These are phyloP conservation scores for Cladophialophora bantiana DNA, from an alignment of 2,329 filamentous ascomycete genomes.

Conservation along the genomic window DNA sequence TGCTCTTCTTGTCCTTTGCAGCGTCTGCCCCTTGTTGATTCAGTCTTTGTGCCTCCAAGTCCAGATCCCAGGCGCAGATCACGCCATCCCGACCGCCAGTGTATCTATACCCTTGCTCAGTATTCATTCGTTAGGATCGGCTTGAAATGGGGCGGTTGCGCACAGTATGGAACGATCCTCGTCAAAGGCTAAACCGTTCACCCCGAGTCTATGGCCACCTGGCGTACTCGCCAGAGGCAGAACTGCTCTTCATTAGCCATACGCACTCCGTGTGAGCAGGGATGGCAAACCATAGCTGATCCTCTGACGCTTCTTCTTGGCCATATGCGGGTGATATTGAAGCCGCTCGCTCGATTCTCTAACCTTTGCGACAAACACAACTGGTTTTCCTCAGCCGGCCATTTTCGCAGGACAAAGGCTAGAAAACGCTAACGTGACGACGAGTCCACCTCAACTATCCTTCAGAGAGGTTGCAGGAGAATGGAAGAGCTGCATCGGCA, in stretches of 20 bases:
- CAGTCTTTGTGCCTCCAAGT: conserved; percentile 66
- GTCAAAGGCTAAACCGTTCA: conserved; percentile 93
- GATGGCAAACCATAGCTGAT: conserved; percentile 70
- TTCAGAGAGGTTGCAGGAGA: conserved; percentile 16
- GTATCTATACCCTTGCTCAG: conserved; percentile 67
- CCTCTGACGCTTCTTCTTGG: conserved; percentile 72
- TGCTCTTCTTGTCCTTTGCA: conserved; percentile 43
- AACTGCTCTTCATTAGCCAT: conserved; percentile 55
- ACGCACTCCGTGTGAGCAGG: neutral
- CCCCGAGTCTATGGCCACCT: conserved; percentile 88
- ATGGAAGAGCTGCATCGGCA: conserved; percentile 22
- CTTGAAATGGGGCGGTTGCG: conserved; percentile 47
- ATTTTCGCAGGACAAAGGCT: conserved; percentile 15
- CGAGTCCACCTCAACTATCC: conserved; percentile 2
- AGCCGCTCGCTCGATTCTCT: conserved; percentile 19
- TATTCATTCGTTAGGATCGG: conserved; percentile 19
- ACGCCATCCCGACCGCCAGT: conserved; percentile 94
- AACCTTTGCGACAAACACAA: conserved; percentile 18
- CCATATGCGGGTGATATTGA: conserved; percentile 54
- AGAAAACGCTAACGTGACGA: conserved; percentile 11
- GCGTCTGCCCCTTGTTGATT: conserved; percentile 25
- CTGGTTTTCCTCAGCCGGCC: conserved; percentile 24
- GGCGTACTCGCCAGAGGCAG: conserved; percentile 75
- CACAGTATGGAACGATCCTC: conserved; percentile 83
- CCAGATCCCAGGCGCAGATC: conserved; percentile 93